Base-by-base conservation (phyloP, 2,329 filamentous ascomycete species). In the Fusarium napiforme region DNA sequence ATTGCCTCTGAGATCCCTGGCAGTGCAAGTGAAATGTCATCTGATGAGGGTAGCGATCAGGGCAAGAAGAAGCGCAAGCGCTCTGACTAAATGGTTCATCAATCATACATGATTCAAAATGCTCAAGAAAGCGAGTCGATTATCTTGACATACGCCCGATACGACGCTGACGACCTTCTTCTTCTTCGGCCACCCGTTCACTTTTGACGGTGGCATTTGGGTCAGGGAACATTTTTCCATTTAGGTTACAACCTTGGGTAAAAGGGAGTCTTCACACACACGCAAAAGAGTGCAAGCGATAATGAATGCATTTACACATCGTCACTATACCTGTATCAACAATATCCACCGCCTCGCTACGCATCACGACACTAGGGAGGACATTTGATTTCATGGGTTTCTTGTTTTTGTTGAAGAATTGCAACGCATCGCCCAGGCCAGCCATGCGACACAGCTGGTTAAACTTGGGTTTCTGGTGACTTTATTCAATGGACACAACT, bases 11-110 rank as follows among this genome's bases (percentile, higher is more conserved):
- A 93, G 76, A 88, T 93, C 58, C 90, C 93, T 42, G 91, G 91
- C 73, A 93, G 89, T 77, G 84, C 85, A 18, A 89, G 86, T 77
- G 89, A 90, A n/a, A 75, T 84, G 42, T 89, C 88, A 5, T 89
- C 87, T 7, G 88, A 89, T 28, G 87, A 87, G 53, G 83, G 83
- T 66, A 84, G 81, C 72, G 85, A 86, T 69, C 81, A 85, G 67
- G 84, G 84, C 72, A 83, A 84, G 77, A 85, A 87, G 80, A 90
- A 91, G 85, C 93, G 93, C 88, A 96, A 96, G 92, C 91, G 93
- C 81, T 88, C 88, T 45, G 89, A 91, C 66, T 93, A 85, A 84
- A 78, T 62, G 34, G 55, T 67, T 40, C 39, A 49, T n/a, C 49
- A 60, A 57, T 42, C 53, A 74, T 37, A 71, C 34, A 58, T 67